A percentile compares a stretch with the other conserved stretches of the same genome.
Conservation (phyloP, 352 stramenopile genomes). For the Phytopythium kandeliae region DNA sequence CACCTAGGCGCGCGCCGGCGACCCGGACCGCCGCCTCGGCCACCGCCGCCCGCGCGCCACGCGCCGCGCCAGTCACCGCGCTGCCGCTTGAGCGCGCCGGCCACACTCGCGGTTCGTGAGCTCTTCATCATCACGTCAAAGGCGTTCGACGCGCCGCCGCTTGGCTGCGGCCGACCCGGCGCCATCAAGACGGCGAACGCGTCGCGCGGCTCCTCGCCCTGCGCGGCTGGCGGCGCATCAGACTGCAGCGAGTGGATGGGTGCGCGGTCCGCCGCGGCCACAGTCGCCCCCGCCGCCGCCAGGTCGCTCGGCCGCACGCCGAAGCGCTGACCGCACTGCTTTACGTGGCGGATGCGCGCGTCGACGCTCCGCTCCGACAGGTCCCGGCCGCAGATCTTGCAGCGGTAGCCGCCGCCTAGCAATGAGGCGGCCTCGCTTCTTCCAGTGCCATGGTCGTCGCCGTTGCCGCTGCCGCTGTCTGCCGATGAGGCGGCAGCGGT, state of each 20-base stretch:
- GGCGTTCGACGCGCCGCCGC: no score
- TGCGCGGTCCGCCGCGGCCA: neutral
- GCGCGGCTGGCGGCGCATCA: neutral
- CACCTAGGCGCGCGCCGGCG: slow-evolving; percentile 21
- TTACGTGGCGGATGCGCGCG: slow-evolving; percentile 70
- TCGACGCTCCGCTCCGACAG: slow-evolving; percentile 32
- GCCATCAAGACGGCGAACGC: slow-evolving; percentile 59
- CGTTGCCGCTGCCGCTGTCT: neutral
- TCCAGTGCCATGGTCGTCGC: no score
- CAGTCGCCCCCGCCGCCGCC: no score
- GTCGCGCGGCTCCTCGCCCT: slow-evolving; percentile 12
- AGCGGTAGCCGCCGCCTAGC: slow-evolving; percentile 27
- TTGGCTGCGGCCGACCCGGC: slow-evolving; percentile 11
- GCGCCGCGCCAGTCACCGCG: slow-evolving; percentile 20
- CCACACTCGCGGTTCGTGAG: slow-evolving; percentile 51
- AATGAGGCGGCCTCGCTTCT: no score
- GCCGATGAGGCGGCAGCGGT: neutral
- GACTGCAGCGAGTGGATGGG: neutral
- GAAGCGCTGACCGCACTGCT: slow-evolving; percentile 66
- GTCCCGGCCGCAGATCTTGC: slow-evolving; percentile 63
- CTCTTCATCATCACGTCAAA: slow-evolving; percentile 84
- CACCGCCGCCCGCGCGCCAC: slow-evolving; percentile 12
- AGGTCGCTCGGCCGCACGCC: slow-evolving; percentile 52
- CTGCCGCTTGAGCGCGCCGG: slow-evolving; percentile 20
- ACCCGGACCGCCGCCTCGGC: slow-evolving; percentile 3